phyloP scores from a whole-genome alignment of 345 rosid species.

The Carallia pectinifolia region DNA sequence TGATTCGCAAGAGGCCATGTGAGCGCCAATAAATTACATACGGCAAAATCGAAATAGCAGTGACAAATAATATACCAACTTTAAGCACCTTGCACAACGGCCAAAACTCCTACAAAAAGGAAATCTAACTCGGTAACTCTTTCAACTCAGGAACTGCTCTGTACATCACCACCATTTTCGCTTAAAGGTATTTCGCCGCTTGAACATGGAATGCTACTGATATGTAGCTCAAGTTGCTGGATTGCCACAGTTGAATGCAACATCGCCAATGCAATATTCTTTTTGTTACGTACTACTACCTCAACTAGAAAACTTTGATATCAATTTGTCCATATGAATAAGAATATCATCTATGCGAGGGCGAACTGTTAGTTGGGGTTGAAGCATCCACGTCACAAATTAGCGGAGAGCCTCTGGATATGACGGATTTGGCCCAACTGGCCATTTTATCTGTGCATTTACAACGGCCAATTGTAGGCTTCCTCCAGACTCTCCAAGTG shows the following conservation, averaged over 20 bases:
- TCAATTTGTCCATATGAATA: conserved; percentile 88
- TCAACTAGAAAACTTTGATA: conserved; percentile 48
- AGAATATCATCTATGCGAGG: conserved; percentile 81
- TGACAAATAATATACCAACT: conserved; percentile 5
- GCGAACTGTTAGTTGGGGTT: conserved; percentile 79
- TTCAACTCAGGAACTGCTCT: conserved; percentile 12
- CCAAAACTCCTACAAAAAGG: conserved; percentile 2
- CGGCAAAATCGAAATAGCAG: background rate
- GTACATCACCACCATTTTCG: conserved; percentile 6
- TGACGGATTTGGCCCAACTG: conserved; percentile 76
- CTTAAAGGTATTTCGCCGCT: too few species aligned
- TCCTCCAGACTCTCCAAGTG: conserved; percentile 95
- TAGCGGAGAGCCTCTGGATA: conserved; percentile 92
- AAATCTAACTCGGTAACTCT: conserved; percentile 1
- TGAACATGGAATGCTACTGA: background rate
- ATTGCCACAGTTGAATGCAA: background rate
- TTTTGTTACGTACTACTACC: background rate
- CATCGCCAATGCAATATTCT: background rate
- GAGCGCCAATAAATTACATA: conserved; percentile 10
- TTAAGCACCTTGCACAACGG: conserved; percentile 1
- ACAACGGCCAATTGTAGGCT: conserved; percentile 86
- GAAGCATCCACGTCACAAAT: conserved; percentile 97
- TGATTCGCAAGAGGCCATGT: background rate
- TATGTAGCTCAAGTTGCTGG: background rate
- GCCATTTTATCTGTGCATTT: conserved; percentile 96